phyloP scores from a whole-genome alignment of 2,329 filamentous ascomycete genomes.

The Colletotrichum aenigma region DNA sequence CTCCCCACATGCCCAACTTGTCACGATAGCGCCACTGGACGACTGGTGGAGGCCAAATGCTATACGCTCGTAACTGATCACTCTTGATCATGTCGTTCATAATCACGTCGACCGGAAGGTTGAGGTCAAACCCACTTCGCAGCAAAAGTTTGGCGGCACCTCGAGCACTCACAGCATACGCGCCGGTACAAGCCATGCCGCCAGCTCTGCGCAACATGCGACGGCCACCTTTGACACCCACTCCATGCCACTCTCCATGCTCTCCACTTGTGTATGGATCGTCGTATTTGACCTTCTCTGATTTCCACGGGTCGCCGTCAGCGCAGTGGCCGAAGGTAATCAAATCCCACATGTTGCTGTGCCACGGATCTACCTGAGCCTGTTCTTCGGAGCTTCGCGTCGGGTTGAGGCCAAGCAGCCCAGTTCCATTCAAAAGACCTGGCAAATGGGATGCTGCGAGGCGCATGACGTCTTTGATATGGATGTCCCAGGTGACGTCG shows the following conservation, averaged over 20 bases:
- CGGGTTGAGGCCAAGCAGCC: not conserved
- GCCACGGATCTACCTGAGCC: constrained; percentile 23
- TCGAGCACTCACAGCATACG: constrained; percentile 28
- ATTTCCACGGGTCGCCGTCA: constrained; percentile 19
- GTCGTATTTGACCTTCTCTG: not conserved
- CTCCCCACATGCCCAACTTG: constrained; percentile 25
- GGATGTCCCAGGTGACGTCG: constrained; percentile 31
- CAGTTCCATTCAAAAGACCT: not conserved
- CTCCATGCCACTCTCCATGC: constrained; percentile 21
- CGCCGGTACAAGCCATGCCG: constrained; percentile 28
- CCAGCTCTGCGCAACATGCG: constrained; percentile 26
- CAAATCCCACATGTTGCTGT: constrained; percentile 25
- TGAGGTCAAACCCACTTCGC: constrained; percentile 24
- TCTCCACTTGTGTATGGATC: not conserved
- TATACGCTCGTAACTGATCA: constrained; percentile 26
- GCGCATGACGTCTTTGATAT: constrained; percentile 27
- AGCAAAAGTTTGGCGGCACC: constrained; percentile 31
- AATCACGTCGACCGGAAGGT: constrained; percentile 29
- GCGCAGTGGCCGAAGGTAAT: constrained; percentile 27
- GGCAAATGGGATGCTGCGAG: not conserved
- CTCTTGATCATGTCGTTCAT: constrained; percentile 25
- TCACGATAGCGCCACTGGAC: constrained; percentile 28
- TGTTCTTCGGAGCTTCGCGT: not conserved
- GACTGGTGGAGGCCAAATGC: constrained; percentile 26
- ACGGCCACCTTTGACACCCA: constrained; percentile 20